phyloP scores from a whole-genome alignment of 148 eudicot genomes.

The Cornus kousa region DNA sequence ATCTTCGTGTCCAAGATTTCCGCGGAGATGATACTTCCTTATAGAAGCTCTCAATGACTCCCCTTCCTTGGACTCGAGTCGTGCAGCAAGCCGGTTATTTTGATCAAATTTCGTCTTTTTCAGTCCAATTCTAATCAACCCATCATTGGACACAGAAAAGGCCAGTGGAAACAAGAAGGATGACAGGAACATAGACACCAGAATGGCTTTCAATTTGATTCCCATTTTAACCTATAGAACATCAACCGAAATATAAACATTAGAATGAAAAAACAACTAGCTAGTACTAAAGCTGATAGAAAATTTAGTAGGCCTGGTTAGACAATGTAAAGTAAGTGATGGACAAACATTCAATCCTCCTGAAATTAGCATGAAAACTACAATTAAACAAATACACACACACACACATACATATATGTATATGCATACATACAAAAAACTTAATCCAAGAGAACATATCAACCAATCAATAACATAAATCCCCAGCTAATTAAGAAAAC shows the following conservation, averaged over 20 bases:
- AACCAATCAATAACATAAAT: not conserved
- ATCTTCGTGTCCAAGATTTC: conserved; percentile 37
- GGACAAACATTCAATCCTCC: not conserved
- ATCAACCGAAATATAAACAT: too few relatives aligned
- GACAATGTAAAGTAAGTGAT: not conserved
- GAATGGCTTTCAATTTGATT: conserved; percentile 30
- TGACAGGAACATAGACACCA: conserved; percentile 44
- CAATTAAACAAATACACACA: not conserved
- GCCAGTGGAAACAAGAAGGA: conserved; percentile 44
- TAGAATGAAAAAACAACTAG: too few relatives aligned
- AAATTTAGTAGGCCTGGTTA: too few relatives aligned
- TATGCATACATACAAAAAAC: not conserved
- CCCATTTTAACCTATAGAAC: conserved; percentile 55
- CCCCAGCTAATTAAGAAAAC: not conserved
- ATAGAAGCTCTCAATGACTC: conserved; percentile 38
- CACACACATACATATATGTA: too few relatives aligned
- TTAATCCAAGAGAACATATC: not conserved
- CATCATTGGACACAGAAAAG: conserved; percentile 50
- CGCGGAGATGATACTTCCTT: conserved; percentile 33
- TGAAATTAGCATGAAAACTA: not conserved
- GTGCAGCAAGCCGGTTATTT: conserved; percentile 48
- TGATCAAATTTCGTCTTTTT: conserved; percentile 65
- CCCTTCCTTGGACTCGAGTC: conserved; percentile 46
- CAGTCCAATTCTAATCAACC: conserved; percentile 69
- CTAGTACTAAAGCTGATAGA: too few relatives aligned